Evolutionary conservation across 805 yeast genomes (phyloP).

Genomic region (Saturnispora besseyi): DNA sequence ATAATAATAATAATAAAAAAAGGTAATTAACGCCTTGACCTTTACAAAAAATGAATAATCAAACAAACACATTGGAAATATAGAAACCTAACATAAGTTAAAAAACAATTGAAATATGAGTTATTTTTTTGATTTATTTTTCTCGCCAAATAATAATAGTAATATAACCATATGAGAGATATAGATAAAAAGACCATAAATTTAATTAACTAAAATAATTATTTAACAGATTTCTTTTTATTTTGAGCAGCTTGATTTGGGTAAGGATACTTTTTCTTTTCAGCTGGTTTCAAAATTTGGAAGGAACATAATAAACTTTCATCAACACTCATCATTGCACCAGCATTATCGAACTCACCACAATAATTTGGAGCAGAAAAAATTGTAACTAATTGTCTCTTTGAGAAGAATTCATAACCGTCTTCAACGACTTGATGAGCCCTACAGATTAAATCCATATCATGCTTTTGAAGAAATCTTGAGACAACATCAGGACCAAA

Average conservation of each 20-base stretch:
- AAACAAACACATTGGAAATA: neutral
- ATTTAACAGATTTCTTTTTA: constrained; percentile 6
- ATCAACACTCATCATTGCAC: constrained; percentile 99
- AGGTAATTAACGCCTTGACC: neutral
- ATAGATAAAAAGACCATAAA: too few relatives aligned
- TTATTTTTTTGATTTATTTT: neutral
- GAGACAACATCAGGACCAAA: constrained; percentile 99
- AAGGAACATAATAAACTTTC: constrained; percentile 93
- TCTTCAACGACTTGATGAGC: constrained; percentile 99
- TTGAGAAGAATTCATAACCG: constrained; percentile 94
- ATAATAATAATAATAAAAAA: neutral
- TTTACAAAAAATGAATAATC: neutral
- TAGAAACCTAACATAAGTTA: neutral
- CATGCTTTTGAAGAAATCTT: constrained; percentile 92
- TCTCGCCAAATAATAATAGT: neutral
- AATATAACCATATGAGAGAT: neutral
- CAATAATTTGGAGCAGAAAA: constrained; percentile 97
- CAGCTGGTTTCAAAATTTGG: constrained; percentile 96
- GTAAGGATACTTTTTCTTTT: constrained; percentile 63
- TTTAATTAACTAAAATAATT: neutral
- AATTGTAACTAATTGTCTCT: constrained; percentile 90
- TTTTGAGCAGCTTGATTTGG: constrained; percentile 3
- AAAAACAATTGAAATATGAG: neutral
- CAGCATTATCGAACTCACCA: constrained; percentile 98
- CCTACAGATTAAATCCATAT: constrained; percentile 95